Percentiles rank a stretch among this genome's conserved stretches.
These are phyloP conservation scores for Pyronema omphalodes DNA, from an alignment of 495 filamentous ascomycete species.

Conservation along the genomic window DNA sequence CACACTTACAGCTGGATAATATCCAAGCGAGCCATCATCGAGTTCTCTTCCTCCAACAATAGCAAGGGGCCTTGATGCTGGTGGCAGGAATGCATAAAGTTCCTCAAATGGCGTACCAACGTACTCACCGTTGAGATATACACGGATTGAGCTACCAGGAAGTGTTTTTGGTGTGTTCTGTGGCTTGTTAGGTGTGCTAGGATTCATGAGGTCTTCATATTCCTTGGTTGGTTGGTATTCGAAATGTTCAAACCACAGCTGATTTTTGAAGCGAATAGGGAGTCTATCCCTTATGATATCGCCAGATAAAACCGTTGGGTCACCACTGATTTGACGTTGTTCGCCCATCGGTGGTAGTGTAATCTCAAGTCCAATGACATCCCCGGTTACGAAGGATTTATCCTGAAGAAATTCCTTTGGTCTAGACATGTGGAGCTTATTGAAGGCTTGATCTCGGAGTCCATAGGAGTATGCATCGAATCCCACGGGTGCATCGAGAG, in stretches of 20 bases:
- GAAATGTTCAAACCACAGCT: slow-evolving; percentile 87
- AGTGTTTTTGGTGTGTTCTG: slow-evolving; percentile 47
- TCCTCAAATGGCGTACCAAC: slow-evolving; percentile 81
- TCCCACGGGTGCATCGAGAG: slow-evolving; percentile 79
- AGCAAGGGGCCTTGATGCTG: slow-evolving; percentile 58
- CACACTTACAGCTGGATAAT: slow-evolving; percentile 83
- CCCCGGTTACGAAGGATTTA: slow-evolving; percentile 34
- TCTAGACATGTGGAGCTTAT: slow-evolving; percentile 84
- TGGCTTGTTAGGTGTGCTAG: slow-evolving; percentile 37
- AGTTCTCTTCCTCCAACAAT: slow-evolving; percentile 63
- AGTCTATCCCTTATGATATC: slow-evolving; percentile 90
- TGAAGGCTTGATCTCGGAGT: slow-evolving; percentile 68
- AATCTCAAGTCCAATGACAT: slow-evolving; percentile 90
- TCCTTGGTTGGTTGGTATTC: slow-evolving; percentile 81
- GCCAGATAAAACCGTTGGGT: slow-evolving; percentile 27
- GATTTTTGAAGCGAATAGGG: slow-evolving; percentile 79
- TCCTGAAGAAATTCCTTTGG: slow-evolving; percentile 67
- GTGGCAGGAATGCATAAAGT: slow-evolving; percentile 79
- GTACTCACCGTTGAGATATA: slow-evolving; percentile 78
- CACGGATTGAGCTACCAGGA: slow-evolving; percentile 63
- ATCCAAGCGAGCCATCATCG: slow-evolving; percentile 87
- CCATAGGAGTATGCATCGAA: slow-evolving; percentile 96
- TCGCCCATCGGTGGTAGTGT: slow-evolving; percentile 65
- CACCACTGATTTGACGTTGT: slow-evolving; percentile 43
- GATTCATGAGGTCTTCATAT: slow-evolving; percentile 69